Percentiles rank a stretch among this genome's conserved stretches.
These are phyloP conservation scores for Epichloe uncinata DNA, from an alignment of 2,329 filamentous ascomycete species.

Conservation along the genomic window DNA sequence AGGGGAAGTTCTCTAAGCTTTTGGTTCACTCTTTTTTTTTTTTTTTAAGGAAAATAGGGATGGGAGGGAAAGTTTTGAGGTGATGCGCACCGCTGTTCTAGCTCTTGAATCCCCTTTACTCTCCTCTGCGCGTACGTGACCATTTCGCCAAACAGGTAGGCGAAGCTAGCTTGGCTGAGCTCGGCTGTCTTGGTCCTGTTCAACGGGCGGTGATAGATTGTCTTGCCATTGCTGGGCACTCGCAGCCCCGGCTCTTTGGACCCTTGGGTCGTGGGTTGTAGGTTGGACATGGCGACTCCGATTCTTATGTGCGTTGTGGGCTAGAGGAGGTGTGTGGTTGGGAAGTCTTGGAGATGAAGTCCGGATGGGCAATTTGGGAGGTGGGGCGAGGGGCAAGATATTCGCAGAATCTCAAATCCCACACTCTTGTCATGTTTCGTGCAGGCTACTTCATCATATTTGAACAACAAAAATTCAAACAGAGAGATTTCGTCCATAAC, in stretches of 20 bases:
- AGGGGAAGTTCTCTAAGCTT: too few species aligned
- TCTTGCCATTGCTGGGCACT: conserved; percentile 87
- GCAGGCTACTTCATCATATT: too few species aligned
- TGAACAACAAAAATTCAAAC: too few species aligned
- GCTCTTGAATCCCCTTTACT: conserved; percentile 83
- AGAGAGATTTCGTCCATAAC: too few species aligned
- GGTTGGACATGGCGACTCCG: conserved; percentile 31
- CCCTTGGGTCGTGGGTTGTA: conserved; percentile 27
- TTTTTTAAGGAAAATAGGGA: not conserved
- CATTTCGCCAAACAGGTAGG: conserved; percentile 94
- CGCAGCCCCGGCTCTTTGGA: conserved; percentile 54
- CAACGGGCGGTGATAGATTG: conserved; percentile 91
- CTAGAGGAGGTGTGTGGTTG: too few species aligned
- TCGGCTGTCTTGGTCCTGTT: conserved; percentile 82
- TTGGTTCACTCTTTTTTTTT: not conserved
- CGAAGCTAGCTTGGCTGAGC: conserved; percentile 85
- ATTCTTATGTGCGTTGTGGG: not conserved
- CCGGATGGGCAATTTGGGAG: too few species aligned
- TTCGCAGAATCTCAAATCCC: too few species aligned
- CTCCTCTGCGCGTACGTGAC: conserved; percentile 84
- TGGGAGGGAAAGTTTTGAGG: too few species aligned
- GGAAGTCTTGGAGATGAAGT: not conserved
- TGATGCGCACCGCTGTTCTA: conserved; percentile 63
- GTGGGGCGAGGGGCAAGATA: too few species aligned
- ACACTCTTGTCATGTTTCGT: too few species aligned